phyloP scores from a whole-genome alignment of 352 stramenopile species.

The Globisporangium uncinulatum region DNA sequence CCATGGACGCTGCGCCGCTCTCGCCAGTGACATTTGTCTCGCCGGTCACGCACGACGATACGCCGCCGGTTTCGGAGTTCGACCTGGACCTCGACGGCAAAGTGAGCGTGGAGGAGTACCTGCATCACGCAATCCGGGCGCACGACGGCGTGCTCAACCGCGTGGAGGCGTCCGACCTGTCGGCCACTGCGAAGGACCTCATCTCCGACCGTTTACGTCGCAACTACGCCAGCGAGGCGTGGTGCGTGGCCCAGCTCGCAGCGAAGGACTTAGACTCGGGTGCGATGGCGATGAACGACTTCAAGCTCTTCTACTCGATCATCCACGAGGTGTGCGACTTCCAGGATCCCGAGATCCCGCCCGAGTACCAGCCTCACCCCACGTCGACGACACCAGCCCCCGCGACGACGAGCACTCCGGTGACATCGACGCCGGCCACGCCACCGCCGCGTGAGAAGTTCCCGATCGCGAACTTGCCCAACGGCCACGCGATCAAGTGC shows the following conservation, averaged over 20 bases:
- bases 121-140: conserved; percentile 2
- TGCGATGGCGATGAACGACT: conserved; percentile 2
- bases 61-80: conserved; percentile 8
- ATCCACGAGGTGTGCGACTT: conserved; percentile 15
- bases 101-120: conserved; percentile 13
- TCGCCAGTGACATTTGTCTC: background rate
- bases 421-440: background rate
- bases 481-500: conserved; percentile 17
- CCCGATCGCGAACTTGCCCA: background rate
- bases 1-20: background rate
- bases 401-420: background rate
- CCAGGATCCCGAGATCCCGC: conserved; percentile 8
- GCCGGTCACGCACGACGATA: background rate
- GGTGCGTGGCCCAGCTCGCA: conserved; percentile 9
- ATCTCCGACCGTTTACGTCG: conserved; percentile 10
- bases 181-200: conserved; percentile 5
- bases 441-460: background rate
- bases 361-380: conserved; percentile 3
- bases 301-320: conserved; percentile 15
- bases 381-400: background rate
- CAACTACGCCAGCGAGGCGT: conserved; percentile 11
- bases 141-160: conserved; percentile 4
- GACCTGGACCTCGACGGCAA: conserved; percentile 9
- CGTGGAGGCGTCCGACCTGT: conserved; percentile 4
- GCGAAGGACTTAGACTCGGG: conserved; percentile 1